phyloP scores from a whole-genome alignment of 441 rosid genomes.

The Adansonia madagascariensis region DNA sequence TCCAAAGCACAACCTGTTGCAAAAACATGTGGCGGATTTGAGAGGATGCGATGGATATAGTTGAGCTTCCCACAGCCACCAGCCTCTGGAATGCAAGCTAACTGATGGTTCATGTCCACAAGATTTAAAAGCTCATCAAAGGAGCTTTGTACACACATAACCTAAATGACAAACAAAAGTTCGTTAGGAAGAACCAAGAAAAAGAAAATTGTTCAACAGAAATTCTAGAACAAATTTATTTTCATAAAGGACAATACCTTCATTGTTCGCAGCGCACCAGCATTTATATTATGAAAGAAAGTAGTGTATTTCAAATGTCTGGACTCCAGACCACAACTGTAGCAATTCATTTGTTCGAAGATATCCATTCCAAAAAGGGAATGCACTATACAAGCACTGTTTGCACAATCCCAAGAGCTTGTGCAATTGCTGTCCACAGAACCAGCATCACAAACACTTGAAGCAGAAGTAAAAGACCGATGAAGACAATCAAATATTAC shows the following conservation, averaged over 20 bases:
- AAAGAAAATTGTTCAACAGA: neutral
- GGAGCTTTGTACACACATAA: slow-evolving; percentile 63
- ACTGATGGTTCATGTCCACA: slow-evolving; percentile 88
- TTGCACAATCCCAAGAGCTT: slow-evolving; percentile 86
- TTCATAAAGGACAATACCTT: slow-evolving; percentile 52
- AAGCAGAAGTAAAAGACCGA: slow-evolving; percentile 68
- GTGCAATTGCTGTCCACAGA: slow-evolving; percentile 60
- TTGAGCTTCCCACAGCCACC: slow-evolving; percentile 90
- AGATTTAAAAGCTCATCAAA: slow-evolving; percentile 75
- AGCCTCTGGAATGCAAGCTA: slow-evolving; percentile 81
- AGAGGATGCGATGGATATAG: slow-evolving; percentile 74
- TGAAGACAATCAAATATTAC: slow-evolving; percentile 94
- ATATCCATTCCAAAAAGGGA: slow-evolving; percentile 92
- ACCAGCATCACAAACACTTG: slow-evolving; percentile 61
- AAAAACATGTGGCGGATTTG: slow-evolving; percentile 75
- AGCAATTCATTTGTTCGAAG: slow-evolving; percentile 80
- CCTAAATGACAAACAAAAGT: slow-evolving; percentile 47
- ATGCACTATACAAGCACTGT: slow-evolving; percentile 72
- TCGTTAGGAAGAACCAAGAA: slow-evolving; percentile 27
- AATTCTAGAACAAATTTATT: neutral
- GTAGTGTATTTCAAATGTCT: slow-evolving; percentile 90
- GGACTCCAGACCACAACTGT: slow-evolving; percentile 79
- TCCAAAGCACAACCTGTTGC: slow-evolving; percentile 61
- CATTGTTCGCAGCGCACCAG: slow-evolving; percentile 84
- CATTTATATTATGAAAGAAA: slow-evolving; percentile 91